Evolutionary conservation across 1,284 basidiomycete genomes (phyloP).

Genomic region (Ustilago loliicola): DNA sequence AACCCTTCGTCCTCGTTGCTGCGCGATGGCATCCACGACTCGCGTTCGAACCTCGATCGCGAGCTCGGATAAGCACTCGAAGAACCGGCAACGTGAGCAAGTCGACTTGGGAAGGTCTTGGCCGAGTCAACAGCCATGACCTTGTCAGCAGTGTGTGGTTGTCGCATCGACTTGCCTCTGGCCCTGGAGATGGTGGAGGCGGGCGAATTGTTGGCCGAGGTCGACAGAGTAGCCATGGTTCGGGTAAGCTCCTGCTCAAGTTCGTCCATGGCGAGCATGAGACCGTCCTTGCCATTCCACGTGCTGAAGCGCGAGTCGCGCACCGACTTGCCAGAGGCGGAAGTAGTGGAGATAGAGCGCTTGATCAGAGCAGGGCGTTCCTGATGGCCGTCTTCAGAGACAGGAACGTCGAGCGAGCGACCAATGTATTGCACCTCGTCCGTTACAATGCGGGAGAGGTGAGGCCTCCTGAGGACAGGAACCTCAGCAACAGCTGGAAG

Average conservation of each 20-base stretch:
- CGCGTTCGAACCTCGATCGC: constrained; percentile 21
- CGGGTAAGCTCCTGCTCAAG: constrained; percentile 42
- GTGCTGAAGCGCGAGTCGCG: constrained; percentile 30
- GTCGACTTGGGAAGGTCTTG: neutral
- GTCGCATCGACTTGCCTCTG: constrained; percentile 25
- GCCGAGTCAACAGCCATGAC: constrained; percentile 16
- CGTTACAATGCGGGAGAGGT: constrained; percentile 23
- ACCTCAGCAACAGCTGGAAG: constrained; percentile 16
- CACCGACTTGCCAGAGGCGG: constrained; percentile 8
- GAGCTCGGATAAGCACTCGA: constrained; percentile 8
- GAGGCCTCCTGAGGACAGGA: constrained; percentile 17
- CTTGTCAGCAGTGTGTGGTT: constrained; percentile 36
- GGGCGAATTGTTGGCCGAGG: constrained; percentile 25
- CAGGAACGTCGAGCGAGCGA: constrained; percentile 36
- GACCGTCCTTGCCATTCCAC: constrained; percentile 34
- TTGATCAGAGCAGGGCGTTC: constrained; percentile 11
- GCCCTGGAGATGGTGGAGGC: constrained; percentile 23
- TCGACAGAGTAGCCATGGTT: constrained; percentile 40
- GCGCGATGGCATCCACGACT: constrained; percentile 36
- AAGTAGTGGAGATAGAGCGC: constrained; percentile 1
- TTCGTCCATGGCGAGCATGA: constrained; percentile 47
- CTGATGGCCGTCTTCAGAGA: constrained; percentile 32
- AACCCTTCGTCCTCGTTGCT: constrained; percentile 17
- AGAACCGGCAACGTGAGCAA: neutral
- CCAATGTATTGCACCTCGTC: constrained; percentile 44